Evolutionary conservation across 441 rosid species (phyloP).

Genomic region (Monsonia emarginata): DNA sequence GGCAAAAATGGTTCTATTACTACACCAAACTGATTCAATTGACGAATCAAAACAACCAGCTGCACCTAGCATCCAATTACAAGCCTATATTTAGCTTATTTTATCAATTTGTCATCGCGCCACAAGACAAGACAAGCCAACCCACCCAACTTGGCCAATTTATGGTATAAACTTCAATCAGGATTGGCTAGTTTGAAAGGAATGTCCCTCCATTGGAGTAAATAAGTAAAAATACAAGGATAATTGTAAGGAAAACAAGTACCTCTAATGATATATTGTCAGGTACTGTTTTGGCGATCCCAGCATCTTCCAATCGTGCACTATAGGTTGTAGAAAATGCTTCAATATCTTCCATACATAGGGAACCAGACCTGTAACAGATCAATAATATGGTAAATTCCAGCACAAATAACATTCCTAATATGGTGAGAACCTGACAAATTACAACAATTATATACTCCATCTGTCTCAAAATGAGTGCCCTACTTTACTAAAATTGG

Average conservation of each 20-base stretch:
- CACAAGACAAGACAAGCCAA: no score
- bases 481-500: no score
- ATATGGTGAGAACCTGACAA: not conserved
- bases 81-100: not conserved
- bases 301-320: constrained; percentile 58
- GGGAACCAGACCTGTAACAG: constrained; percentile 52
- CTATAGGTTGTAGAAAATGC: constrained; percentile 53
- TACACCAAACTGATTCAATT: constrained; percentile 8
- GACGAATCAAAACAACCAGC: not conserved
- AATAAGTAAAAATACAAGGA: not conserved
- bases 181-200: not conserved
- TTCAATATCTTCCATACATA: constrained; percentile 65
- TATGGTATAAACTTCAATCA: not conserved
- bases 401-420: constrained; percentile 9
- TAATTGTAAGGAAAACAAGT: constrained; percentile 1
- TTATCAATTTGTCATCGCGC: no score
- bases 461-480: no score
- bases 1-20: no score
- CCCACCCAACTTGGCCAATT: not conserved
- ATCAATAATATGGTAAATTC: constrained; percentile 13
- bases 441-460: no score
- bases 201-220: not conserved
- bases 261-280: constrained; percentile 61
- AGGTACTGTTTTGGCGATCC: constrained; percentile 49
- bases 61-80: not conserved